phyloP scores from a whole-genome alignment of 208 protist species.

The Trypanosoma lewisi region DNA sequence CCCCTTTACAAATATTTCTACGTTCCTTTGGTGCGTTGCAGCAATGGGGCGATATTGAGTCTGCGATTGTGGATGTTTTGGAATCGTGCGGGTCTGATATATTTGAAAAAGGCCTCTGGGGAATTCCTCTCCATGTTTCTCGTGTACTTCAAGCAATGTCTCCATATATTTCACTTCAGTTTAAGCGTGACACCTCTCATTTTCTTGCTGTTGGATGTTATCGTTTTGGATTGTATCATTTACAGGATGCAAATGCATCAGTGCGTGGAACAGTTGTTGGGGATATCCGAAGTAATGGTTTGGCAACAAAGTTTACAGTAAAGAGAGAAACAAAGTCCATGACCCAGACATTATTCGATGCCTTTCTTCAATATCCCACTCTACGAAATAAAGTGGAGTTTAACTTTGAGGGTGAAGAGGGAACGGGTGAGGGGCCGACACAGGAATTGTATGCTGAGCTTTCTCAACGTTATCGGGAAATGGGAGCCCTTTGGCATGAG shows the following conservation, averaged over 20 bases:
- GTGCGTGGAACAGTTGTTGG: constrained; percentile 46
- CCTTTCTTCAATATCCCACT: constrained; percentile 41
- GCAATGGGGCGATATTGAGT: constrained; percentile 26
- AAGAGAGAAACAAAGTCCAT: constrained; percentile 33
- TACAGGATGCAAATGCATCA: constrained; percentile 46
- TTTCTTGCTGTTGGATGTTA: constrained; percentile 71
- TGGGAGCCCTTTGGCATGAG: constrained; percentile 53
- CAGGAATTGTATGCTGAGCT: constrained; percentile 87
- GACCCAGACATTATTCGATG: constrained; percentile 34
- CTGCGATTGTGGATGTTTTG: constrained; percentile 54
- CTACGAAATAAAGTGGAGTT: constrained; percentile 73
- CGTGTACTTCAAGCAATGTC: constrained; percentile 29
- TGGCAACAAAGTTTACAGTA: constrained; percentile 52
- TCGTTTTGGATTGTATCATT: constrained; percentile 62
- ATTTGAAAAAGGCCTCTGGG: constrained; percentile 50
- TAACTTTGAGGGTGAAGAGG: constrained; percentile 76
- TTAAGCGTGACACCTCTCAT: constrained; percentile 57
- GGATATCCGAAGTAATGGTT: constrained; percentile 54
- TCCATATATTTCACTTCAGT: constrained; percentile 38
- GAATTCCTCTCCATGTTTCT: constrained; percentile 42
- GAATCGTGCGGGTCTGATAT: constrained; percentile 36
- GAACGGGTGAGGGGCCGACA: constrained; percentile 80
- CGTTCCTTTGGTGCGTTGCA: constrained; percentile 12
- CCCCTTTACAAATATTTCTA: constrained; percentile 34
- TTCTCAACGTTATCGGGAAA: constrained; percentile 36